Evolutionary conservation across 2,329 filamentous ascomycete species (phyloP), one percentile per base, ranked within the genome.

Genomic region (Malbranchea zuffiana): DNA sequence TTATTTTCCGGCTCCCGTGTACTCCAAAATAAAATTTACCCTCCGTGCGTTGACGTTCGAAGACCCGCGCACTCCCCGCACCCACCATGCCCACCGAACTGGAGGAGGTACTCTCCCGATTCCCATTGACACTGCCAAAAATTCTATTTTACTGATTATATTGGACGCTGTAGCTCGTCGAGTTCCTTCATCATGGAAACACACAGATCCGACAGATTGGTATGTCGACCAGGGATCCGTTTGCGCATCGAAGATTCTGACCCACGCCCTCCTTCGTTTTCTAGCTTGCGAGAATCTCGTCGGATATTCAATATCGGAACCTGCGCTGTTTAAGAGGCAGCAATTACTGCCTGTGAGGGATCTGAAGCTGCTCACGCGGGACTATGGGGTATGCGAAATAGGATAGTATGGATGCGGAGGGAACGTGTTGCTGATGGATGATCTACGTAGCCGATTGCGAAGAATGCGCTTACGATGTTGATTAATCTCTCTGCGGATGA

Each of bases 131-230:
- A 12, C 26, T 26, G 8, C 6, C 24, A 19, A 15, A 15, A 28
- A 5, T 10, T 32, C 31, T 11, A 26, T 6, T 15, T 19, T 27
- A 36, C 26, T 30, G 43, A 43, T 48, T 31, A 48, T 25, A 32
- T 18, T 16, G 16, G 41, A 44, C 33, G 25, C 20, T 43, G 32
- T 49, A 93, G 84, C 76, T 94, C 37, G 85, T 95, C 44, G 85
- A 86, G 57, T 95, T 96, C 62, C 82, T 96, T 42, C 81, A 83
- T 60, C 81, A 93, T 63, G 83, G 83, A 42, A 94, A 92, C 57
- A 84, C 85, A 27, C 82, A 94, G 57, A 85, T 96, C 46, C 78
- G 90, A 50, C 78, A 84, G 57, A 72, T 88, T 48, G 78, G 78
- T 82, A 65, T 50, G 61, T 46, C 35, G 38, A 37, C 37, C 18